These are phyloP conservation scores for Leccinum broughii DNA, from an alignment of 768 basidiomycete genomes.

Conservation along the genomic window DNA sequence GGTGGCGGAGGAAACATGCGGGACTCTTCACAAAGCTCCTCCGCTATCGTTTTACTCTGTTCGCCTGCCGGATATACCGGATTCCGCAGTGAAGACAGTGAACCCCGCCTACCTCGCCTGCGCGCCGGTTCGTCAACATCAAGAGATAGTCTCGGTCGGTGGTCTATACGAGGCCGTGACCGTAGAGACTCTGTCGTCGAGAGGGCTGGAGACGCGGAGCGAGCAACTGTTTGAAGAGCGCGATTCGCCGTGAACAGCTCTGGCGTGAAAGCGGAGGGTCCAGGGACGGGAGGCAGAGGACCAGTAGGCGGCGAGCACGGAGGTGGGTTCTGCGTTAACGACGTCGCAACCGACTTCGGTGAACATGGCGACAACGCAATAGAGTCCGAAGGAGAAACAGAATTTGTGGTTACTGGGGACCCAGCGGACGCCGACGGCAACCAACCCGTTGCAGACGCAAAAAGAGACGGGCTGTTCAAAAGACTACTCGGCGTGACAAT, in stretches of 20 bases:
- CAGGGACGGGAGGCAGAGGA: slow-evolving; percentile 68
- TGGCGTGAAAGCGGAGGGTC: slow-evolving; percentile 56
- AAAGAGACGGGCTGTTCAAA: slow-evolving; percentile 14
- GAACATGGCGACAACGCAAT: slow-evolving; percentile 13
- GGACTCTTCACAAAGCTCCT: slow-evolving; percentile 13
- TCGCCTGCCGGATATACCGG: slow-evolving; percentile 13
- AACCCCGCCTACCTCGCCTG: slow-evolving; percentile 25
- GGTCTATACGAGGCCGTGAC: slow-evolving; percentile 20
- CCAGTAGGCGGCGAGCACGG: slow-evolving; percentile 55
- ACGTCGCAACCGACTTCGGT: slow-evolving; percentile 13
- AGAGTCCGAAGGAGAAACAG: slow-evolving; percentile 2
- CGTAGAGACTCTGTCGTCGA: slow-evolving; percentile 22
- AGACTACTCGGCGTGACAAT: slow-evolving; percentile 3
- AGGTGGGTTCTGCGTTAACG: slow-evolving; percentile 47
- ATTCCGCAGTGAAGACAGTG: slow-evolving; percentile 32
- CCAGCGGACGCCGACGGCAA: slow-evolving; percentile 7
- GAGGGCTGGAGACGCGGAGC: slow-evolving; percentile 25
- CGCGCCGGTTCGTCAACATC: slow-evolving; percentile 16
- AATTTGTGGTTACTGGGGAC: slow-evolving; percentile 3
- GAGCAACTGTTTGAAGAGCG: slow-evolving; percentile 24
- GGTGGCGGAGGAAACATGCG: background rate
- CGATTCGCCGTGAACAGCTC: slow-evolving; percentile 44
- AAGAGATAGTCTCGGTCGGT: slow-evolving; percentile 18
- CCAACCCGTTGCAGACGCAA: slow-evolving; percentile 13
- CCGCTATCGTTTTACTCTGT: slow-evolving; percentile 18